Conservation (phyloP, 805 yeast species). For the Komagataella mondaviorum region DNA sequence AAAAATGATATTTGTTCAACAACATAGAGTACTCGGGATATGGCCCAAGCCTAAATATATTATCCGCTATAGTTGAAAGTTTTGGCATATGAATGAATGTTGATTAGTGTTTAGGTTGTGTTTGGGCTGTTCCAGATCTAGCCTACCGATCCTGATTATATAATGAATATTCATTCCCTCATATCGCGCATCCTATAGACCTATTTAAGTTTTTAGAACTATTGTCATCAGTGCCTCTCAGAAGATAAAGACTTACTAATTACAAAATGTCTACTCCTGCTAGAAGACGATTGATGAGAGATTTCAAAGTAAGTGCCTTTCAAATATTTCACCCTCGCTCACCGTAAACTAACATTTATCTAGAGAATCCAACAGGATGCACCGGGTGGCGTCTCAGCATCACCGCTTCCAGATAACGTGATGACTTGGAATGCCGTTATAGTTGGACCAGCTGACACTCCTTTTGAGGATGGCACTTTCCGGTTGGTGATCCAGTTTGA, state of each 20-base stretch:
- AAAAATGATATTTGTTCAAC: constrained; percentile 57
- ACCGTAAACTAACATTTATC: constrained; percentile 7
- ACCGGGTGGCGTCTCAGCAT: constrained; percentile 95
- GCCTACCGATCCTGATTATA: background rate
- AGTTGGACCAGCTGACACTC: constrained; percentile 95
- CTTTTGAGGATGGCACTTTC: constrained; percentile 96
- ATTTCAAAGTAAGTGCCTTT: constrained; percentile 55
- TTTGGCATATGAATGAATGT: background rate
- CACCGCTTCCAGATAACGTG: constrained; percentile 93
- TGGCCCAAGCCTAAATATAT: constrained; percentile 2
- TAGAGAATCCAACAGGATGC: constrained; percentile 95
- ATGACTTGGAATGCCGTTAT: constrained; percentile 98
- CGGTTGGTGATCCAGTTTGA: constrained; percentile 77
- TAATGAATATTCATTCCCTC: background rate
- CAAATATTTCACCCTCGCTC: background rate
- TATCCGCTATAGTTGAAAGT: background rate
- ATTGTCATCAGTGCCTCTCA: background rate
- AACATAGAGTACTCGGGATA: constrained; percentile 4
- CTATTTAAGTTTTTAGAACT: background rate
- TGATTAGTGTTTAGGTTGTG: background rate
- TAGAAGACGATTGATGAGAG: constrained; percentile 97
- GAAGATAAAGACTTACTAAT: background rate
- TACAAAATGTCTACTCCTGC: constrained; percentile 87
- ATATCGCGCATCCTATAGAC: background rate
- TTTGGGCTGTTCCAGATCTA: constrained; percentile 1